Evolutionary conservation across 2,329 filamentous ascomycete genomes (phyloP), one percentile per base, ranked within the genome.

Genomic region (Domatiomyces globalis): DNA sequence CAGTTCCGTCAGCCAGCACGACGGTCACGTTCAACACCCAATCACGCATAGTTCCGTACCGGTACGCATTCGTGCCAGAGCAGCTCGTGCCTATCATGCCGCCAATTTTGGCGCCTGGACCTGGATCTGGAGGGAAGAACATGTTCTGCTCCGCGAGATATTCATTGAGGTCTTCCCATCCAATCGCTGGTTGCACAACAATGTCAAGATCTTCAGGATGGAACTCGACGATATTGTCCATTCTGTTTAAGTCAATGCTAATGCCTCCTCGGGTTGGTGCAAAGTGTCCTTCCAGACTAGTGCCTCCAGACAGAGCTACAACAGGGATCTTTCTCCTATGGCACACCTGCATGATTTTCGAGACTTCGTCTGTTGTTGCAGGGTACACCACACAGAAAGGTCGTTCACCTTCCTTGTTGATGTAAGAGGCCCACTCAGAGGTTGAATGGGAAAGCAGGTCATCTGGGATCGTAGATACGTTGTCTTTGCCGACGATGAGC

Each of bases 11-110:
- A 17, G 88, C 88, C 61, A 95, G 75, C 9, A 95, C 88, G 3
- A 94, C 86, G 0, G 88, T 95, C 58, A 95, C 69, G 50, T 79
- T 84, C 19, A 94, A 71, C 10, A 95, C 89, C 88, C 88, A 95
- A 65, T 95, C 88, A 56, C 86, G 82, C 87, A 95, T 95, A 1
- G 88, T 95, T 56, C 88, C 89, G 66, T 94, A 95, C 52, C 88
- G 78, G 71, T 94, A 94, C 15, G 88, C 83, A 65, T 95, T 95
- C 12, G 88, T 95, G 53, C 88, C 88, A 4, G 71, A 73, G 56
- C 72, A 74, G 45, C 71, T 71, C 8, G 72, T 74, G 8, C 71
- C 71, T 9, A 74, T 69, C 72, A 74, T 74, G 51, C 88, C 88
- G 52, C 88, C 88, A 61, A 95, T 95, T 82, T 87, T 87, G 55